These are phyloP conservation scores for Nannochloropsis granulata DNA, from an alignment of 108 stramenopile genomes.

Conservation along the genomic window DNA sequence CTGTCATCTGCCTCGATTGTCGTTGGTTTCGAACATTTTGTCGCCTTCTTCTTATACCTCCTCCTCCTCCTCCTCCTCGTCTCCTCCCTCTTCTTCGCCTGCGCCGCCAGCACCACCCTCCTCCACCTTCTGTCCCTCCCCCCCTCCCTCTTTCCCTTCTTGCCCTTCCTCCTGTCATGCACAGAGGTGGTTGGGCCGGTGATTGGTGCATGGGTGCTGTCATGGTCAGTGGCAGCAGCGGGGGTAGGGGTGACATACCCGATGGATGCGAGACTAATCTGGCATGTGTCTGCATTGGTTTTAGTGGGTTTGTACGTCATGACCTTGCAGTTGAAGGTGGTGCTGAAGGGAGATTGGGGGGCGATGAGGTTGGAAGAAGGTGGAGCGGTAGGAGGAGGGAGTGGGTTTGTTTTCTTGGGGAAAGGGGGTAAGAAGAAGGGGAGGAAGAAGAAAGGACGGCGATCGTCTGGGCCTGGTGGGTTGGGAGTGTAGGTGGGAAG, in stretches of 20 bases:
- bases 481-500: too few relatives aligned
- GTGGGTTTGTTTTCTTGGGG: not conserved
- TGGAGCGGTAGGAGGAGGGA: not conserved
- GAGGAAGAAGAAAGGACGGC: not conserved
- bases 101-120: not conserved
- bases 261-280: not conserved
- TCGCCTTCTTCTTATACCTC: not conserved
- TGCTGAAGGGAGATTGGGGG: not conserved
- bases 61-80: not conserved
- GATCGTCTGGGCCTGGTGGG: too few relatives aligned
- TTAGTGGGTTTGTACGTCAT: not conserved
- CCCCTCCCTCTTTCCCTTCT: not conserved
- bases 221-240: not conserved
- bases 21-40: not conserved
- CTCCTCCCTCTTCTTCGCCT: not conserved
- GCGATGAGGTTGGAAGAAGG: not conserved
- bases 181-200: not conserved
- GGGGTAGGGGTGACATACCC: not conserved
- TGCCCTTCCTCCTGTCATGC: not conserved
- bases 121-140: not conserved
- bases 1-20: not conserved
- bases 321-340: not conserved
- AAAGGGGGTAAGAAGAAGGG: not conserved
- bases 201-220: not conserved
- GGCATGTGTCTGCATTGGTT: not conserved